Base-by-base conservation (phyloP, 768 basidiomycete genomes). In the Pulveroboletus sp. region DNA sequence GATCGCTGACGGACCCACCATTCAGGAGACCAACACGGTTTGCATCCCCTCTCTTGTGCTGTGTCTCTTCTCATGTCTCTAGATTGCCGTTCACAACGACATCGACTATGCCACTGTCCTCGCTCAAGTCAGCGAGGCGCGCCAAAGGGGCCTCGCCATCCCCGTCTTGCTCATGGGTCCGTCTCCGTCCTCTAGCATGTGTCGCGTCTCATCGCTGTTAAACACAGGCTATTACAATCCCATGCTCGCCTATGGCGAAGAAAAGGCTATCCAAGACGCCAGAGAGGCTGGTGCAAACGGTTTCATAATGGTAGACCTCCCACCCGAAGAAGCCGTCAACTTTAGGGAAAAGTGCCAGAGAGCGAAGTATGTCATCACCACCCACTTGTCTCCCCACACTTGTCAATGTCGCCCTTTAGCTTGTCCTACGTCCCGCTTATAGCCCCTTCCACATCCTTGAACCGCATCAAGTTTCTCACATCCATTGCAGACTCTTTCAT, bases 401-500 rank as follows among this genome's bases (percentile, higher is more conserved):
- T 14, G 17, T 37, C 35, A 9, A 40, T 38, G 32, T n/a, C 61
- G 4, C 56, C 29, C 14, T 40, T 5, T 51, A 97, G 95, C 47
- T 73, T 99, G 51, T 92, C 94, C 35, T 99, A 95, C 63, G 86
- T 99, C 13, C 97, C 97, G 3, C 73, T 99, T 19, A 87, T 99
- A 55, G 94, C 95, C 1, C 97, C 97, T 2, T 95, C 94, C 1
- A 98, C 97, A 1, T 85, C 87, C 25, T 73, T 90, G 38, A 73
- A 81, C 43, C 87, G 97, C 34, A 91, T 98, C 63, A 83, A 87
- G 58, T 97, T 97, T 72, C 78, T 99, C 34, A 74, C 91, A 2
- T 82, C 86, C 8, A 97, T 99, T 58, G 95, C 97, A 16, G 97
- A 99, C 67, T 85, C 87, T 3, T 98, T 99, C 75, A 92, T 99